Conservation (phyloP, 306 rosid genomes). For the Cucurbita ficifolia region DNA sequence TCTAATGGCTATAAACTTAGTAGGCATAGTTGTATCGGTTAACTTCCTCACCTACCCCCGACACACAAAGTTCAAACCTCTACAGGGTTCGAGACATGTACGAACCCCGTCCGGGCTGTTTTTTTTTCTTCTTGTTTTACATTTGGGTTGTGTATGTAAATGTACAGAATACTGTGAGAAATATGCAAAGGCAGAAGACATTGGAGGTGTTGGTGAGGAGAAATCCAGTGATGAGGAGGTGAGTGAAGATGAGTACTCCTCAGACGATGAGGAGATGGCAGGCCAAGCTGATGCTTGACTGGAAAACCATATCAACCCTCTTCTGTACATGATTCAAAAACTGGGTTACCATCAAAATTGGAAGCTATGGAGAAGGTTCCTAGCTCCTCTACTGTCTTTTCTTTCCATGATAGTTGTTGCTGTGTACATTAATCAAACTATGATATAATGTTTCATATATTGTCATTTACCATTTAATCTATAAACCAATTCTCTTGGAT, state of each 20-base stretch:
- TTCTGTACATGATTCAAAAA: constrained; percentile 30
- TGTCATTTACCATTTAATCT: background rate
- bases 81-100: background rate
- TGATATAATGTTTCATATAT: constrained; percentile 5
- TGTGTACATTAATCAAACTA: constrained; percentile 4
- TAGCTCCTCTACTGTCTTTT: constrained; percentile 19
- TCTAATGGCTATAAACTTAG: too few relatives aligned
- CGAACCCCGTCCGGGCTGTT: background rate
- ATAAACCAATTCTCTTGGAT: background rate
- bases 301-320: constrained; percentile 4
- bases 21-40: background rate
- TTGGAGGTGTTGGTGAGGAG: constrained; percentile 41
- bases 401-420: constrained; percentile 13
- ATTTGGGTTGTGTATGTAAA: background rate
- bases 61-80: background rate
- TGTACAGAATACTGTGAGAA: constrained; percentile 59
- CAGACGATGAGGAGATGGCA: constrained; percentile 47
- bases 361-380: constrained; percentile 21
- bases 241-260: constrained; percentile 61
- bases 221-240: constrained; percentile 58
- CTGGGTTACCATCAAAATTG: constrained; percentile 1
- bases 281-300: constrained; percentile 53
- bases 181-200: constrained; percentile 69
- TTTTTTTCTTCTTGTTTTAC: background rate
- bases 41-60: background rate